A percentile compares a stretch with the other conserved stretches of the same genome.
Conservation (phyloP, 371 early-diverging fungal species). For the Nosema muscidifuracis region DNA sequence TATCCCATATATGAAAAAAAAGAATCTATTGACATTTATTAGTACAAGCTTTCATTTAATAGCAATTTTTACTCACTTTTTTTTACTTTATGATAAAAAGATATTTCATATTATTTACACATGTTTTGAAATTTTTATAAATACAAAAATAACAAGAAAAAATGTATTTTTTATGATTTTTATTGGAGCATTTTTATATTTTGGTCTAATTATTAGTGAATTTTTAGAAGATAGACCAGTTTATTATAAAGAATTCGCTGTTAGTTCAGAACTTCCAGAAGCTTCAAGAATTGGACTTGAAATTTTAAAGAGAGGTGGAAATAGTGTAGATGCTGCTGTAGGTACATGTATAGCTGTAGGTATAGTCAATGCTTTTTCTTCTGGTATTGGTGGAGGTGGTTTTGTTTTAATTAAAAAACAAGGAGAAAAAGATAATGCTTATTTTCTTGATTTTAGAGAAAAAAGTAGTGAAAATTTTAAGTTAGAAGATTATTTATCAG, state of each 20-base stretch:
- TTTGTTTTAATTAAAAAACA: conserved; percentile 78
- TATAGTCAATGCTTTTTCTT: conserved; percentile 77
- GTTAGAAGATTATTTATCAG: conserved; percentile 68
- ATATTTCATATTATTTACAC: too few relatives aligned
- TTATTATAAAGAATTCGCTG: conserved; percentile 65
- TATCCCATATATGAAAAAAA: too few relatives aligned
- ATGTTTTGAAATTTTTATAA: too few relatives aligned
- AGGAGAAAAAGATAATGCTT: conserved; percentile 43
- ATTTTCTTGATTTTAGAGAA: conserved; percentile 73
- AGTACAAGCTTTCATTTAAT: too few relatives aligned
- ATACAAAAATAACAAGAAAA: too few relatives aligned
- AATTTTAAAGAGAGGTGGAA: conserved; percentile 80
- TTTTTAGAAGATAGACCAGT: too few relatives aligned
- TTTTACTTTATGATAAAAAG: too few relatives aligned
- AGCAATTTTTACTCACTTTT: too few relatives aligned
- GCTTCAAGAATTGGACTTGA: conserved; percentile 71
- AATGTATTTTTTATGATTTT: too few relatives aligned
- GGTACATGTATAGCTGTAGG: conserved; percentile 84
- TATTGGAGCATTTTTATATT: too few relatives aligned
- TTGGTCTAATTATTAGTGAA: too few relatives aligned
- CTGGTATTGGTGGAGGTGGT: conserved; percentile 95
- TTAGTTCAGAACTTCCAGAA: conserved; percentile 70
- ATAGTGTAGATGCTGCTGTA: conserved; percentile 88
- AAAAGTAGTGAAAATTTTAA: conserved; percentile 71
- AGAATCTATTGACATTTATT: too few relatives aligned